phyloP scores from a whole-genome alignment of 257 asterid genomes.

The Ligustrum vulgare region DNA sequence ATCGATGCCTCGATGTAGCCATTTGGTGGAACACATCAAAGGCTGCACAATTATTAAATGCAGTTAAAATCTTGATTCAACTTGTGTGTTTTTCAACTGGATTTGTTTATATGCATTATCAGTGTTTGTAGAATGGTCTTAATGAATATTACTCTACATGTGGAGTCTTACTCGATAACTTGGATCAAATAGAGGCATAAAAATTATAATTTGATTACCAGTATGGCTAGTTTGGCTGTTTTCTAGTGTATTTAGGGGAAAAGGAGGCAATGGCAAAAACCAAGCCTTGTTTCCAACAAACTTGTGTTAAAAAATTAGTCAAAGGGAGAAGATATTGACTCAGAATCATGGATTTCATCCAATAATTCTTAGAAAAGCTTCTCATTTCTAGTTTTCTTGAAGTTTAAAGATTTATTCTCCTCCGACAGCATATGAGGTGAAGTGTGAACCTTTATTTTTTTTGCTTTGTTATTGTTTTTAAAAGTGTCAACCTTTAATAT shows the following conservation, averaged over 20 bases:
- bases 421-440: neutral
- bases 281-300: no score
- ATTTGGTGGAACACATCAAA: slow-evolving; percentile 51
- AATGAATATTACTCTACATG: no score
- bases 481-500: neutral
- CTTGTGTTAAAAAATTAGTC: no score
- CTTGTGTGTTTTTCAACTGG: neutral
- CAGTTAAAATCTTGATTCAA: slow-evolving; percentile 38
- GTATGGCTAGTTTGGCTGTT: neutral
- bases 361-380: neutral
- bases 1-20: slow-evolving; percentile 66
- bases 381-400: neutral
- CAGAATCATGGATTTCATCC: neutral
- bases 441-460: neutral
- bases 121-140: neutral
- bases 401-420: slow-evolving; percentile 7
- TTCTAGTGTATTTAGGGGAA: neutral
- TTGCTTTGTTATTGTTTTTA: neutral
- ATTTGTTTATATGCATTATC: neutral
- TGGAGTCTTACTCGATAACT: neutral
- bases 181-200: neutral
- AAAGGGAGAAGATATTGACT: no score
- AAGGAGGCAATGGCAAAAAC: neutral
- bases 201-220: neutral
- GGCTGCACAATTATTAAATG: slow-evolving; percentile 61